These are phyloP conservation scores for Medicago arabica DNA, from an alignment of 306 rosid species.

Conservation along the genomic window DNA sequence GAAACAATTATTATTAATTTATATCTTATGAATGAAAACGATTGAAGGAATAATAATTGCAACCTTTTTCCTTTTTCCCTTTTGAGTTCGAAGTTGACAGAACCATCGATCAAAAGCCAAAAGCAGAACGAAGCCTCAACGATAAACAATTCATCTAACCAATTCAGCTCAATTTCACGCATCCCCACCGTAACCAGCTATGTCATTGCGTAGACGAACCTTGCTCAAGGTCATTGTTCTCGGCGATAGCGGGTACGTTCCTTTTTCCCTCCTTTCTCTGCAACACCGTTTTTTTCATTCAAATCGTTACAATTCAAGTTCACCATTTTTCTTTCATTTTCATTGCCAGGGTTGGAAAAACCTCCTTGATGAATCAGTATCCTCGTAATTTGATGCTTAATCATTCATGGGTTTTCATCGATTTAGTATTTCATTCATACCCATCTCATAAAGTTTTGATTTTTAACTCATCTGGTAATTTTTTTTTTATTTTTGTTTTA, in stretches of 20 bases:
- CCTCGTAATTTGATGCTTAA: constrained; percentile 32
- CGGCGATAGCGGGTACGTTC: constrained; percentile 90
- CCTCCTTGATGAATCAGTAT: constrained; percentile 98
- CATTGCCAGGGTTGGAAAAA: constrained; percentile 88
- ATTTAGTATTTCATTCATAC: background rate
- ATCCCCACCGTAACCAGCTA: constrained; percentile 48
- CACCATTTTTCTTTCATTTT: constrained; percentile 1
- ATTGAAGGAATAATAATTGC: constrained; percentile 54
- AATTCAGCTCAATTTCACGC: constrained; percentile 1
- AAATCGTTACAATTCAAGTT: constrained; percentile 9
- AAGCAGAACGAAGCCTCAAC: background rate
- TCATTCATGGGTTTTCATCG: constrained; percentile 1
- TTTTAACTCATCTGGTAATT: background rate
- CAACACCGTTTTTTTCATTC: background rate
- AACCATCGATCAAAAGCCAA: background rate
- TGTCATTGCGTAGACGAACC: constrained; percentile 90
- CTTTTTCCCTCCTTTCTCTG: constrained; percentile 38
- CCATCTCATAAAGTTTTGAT: constrained; percentile 21
- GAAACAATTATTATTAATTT: background rate
- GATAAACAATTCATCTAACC: background rate
- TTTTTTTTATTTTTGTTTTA: background rate
- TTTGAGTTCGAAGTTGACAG: constrained; percentile 36
- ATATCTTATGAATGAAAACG: constrained; percentile 28
- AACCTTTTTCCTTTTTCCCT: constrained; percentile 38
- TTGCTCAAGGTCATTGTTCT: constrained; percentile 99